Percentiles rank a stretch among this genome's conserved stretches.
These are phyloP conservation scores for Litchi chinensis DNA, from an alignment of 345 rosid genomes.

Conservation along the genomic window DNA sequence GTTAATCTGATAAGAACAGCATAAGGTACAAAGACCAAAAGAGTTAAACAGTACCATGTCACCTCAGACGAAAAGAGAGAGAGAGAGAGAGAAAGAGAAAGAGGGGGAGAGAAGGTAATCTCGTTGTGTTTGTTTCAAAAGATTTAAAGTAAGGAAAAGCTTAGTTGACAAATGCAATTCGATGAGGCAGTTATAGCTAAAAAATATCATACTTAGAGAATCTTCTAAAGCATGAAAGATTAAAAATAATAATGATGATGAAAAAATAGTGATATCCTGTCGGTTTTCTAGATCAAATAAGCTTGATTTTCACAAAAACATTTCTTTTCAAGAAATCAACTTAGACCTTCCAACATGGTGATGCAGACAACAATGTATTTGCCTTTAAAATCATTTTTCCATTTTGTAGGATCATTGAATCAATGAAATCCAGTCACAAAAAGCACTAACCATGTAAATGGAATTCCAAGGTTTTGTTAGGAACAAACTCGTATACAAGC, in stretches of 20 bases:
- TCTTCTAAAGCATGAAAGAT: neutral
- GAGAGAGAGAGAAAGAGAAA: too few relatives aligned
- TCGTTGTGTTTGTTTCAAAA: too few relatives aligned
- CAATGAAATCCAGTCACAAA: slow-evolving; percentile 1
- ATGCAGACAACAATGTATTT: neutral
- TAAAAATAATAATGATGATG: neutral
- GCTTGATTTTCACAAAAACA: too few relatives aligned
- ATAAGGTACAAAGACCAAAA: too few relatives aligned
- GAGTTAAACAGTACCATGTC: too few relatives aligned
- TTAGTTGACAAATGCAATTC: neutral
- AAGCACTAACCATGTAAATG: slow-evolving; percentile 69
- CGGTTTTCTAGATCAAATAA: neutral
- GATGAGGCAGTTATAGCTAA: neutral
- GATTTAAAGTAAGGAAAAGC: too few relatives aligned
- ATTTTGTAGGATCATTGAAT: neutral
- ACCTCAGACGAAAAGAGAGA: too few relatives aligned
- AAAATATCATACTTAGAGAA: neutral
- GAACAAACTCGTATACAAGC: slow-evolving; percentile 82
- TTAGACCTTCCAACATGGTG: too few relatives aligned
- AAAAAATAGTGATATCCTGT: neutral
- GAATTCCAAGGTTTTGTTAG: slow-evolving; percentile 61
- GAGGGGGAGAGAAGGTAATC: too few relatives aligned
- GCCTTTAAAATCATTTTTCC: neutral
- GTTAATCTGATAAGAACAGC: too few relatives aligned
- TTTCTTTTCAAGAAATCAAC: too few relatives aligned